Conservation (phyloP, 257 asterid genomes). For the Oldenlandia corymbosa region DNA sequence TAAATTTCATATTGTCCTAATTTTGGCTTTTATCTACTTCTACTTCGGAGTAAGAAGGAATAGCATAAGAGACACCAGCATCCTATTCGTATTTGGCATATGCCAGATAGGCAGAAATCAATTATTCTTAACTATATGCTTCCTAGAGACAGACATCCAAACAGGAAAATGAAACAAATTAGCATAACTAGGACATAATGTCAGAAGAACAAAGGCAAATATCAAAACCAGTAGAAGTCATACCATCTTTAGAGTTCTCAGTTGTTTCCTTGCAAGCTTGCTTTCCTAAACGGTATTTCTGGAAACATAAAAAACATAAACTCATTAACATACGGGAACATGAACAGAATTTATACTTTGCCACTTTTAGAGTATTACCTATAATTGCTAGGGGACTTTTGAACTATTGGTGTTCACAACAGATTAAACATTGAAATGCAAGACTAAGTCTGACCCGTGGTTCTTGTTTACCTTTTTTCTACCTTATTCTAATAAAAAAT, state of each 20-base stretch:
- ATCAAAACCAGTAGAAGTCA: neutral
- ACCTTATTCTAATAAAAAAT: neutral
- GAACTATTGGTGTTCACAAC: neutral
- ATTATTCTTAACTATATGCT: neutral
- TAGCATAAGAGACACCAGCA: no score
- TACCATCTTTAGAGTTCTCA: conserved; percentile 88
- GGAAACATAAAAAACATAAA: no score
- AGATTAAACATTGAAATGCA: neutral
- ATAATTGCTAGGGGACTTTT: neutral
- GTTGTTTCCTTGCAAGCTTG: conserved; percentile 66
- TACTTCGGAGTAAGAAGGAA: no score
- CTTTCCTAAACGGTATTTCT: conserved; percentile 88
- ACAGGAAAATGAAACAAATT: no score
- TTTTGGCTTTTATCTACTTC: no score
- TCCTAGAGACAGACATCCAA: no score
- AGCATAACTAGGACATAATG: neutral
- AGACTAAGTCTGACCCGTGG: neutral
- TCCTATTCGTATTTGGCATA: no score
- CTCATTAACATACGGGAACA: conserved; percentile 3
- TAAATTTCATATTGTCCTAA: no score
- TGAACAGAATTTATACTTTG: neutral
- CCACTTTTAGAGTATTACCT: neutral
- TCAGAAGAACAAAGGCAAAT: neutral
- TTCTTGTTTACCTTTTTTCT: neutral
- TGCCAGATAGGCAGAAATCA: no score